Conservation (phyloP, 352 stramenopile genomes). For the Phytophthora fragariaefolia region DNA sequence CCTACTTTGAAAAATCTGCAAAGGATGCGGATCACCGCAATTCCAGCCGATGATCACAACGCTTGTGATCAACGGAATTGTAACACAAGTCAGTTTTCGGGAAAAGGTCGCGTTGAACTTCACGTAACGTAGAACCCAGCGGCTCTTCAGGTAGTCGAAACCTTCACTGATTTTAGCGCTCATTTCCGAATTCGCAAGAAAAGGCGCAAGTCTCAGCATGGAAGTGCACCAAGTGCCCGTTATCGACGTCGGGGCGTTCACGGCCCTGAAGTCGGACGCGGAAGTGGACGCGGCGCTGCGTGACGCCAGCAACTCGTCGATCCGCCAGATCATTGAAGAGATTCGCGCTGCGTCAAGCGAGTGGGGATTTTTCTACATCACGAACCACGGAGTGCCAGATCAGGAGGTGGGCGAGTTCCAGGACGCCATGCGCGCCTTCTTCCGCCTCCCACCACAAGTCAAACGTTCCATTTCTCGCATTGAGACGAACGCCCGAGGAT, state of each 20-base stretch:
- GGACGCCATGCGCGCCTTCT: constrained; percentile 78
- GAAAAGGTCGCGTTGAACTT: not conserved
- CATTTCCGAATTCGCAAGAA: not conserved
- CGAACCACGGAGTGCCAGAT: constrained; percentile 71
- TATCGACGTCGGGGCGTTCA: not conserved
- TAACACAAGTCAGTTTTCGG: not conserved
- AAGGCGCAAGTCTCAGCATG: not conserved
- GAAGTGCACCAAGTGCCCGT: not conserved
- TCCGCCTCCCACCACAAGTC: constrained; percentile 66
- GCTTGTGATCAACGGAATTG: too few relatives aligned
- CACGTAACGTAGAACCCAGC: too few relatives aligned
- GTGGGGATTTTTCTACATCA: constrained; percentile 94
- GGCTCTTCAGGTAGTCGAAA: not conserved
- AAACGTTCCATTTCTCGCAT: constrained; percentile 72
- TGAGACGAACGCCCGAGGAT: constrained; percentile 89
- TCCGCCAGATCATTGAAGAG: not conserved
- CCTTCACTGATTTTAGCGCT: not conserved
- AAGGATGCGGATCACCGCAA: too few relatives aligned
- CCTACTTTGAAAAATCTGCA: too few relatives aligned
- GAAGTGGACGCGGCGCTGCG: not conserved
- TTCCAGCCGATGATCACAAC: too few relatives aligned
- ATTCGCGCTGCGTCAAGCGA: constrained; percentile 58
- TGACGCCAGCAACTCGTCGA: not conserved
- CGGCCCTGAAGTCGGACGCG: not conserved
- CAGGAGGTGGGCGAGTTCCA: constrained; percentile 73